Base-by-base conservation (phyloP, 768 basidiomycete species). In the Trametes meyenii region DNA sequence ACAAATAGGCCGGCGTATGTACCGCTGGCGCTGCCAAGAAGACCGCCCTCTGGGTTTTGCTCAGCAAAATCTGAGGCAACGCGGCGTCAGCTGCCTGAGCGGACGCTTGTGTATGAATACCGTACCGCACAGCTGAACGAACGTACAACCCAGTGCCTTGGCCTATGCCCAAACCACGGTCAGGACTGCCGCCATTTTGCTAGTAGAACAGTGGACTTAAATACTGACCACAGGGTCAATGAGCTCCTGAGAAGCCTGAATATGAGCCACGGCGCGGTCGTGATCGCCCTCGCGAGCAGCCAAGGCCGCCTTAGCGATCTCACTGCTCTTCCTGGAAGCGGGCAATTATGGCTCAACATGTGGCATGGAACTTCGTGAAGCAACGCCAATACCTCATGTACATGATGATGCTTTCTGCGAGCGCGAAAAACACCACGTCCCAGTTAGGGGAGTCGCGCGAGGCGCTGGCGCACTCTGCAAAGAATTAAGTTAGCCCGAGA, bases 121-220 rank as follows among this genome's bases (percentile, higher is more conserved):
- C 52, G 5, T 36, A 55, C 60, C 60, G 39, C 60, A 61, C 5
- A 61, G 60, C 26, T 61, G 60, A 16, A 61, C 23, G 46, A 61
- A 61, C 3, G 60, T 61, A 29, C 60, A 61, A 13, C 49, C 52
- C 38, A 61, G 24, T 4, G 53, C 45, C 36, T n/a, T 33, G 5
- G 60, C 60, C 60, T 61, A 17, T 16, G 29, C 29, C 3, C 29
- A 8, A 36, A 29, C 50, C 16, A 49, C 19, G 5, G 10, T 24
- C 4, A 17, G 7, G 46, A 13, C 35, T 6, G 49, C 16, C 35
- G 33, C 11, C 49, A n/a, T 39, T 7, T 13, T 11, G 10, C 36
- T 7, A 13, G 14, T 11, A 16, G 0, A 17, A 19, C 16, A 24
- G 23, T 5, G n/a, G 13, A 23, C 16, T 5, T 4, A 1, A 5